Evolutionary conservation across 768 basidiomycete genomes (phyloP).

Genomic region (Pisolithus orientalis): DNA sequence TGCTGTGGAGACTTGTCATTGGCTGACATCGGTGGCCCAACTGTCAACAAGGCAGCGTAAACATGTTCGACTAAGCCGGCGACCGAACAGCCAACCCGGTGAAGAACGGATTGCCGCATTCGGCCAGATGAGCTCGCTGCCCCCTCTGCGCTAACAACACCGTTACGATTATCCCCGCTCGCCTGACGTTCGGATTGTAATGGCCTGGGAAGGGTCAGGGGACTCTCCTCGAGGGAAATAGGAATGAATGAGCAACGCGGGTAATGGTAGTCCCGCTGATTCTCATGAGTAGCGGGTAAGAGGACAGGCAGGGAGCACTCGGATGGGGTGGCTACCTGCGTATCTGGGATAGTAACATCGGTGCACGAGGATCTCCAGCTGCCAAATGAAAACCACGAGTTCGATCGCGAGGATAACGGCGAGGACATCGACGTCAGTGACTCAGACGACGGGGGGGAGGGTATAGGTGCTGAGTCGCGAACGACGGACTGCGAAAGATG

Average conservation of each 20-base stretch:
- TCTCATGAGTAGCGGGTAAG: constrained; percentile 24
- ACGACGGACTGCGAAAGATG: constrained; percentile 8
- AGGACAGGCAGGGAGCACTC: constrained; percentile 17
- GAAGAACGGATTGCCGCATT: constrained; percentile 11
- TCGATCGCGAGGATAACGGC: constrained; percentile 29
- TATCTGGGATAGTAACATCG: constrained; percentile 26
- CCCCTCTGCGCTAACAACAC: background rate
- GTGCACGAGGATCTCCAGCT: constrained; percentile 35
- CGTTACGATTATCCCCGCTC: constrained; percentile 15
- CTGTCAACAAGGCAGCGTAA: constrained; percentile 44
- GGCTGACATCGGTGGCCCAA: constrained; percentile 23
- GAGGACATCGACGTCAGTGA: constrained; percentile 21
- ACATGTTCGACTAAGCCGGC: constrained; percentile 47
- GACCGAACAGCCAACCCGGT: constrained; percentile 32
- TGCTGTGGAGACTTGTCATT: constrained; percentile 13
- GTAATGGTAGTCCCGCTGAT: constrained; percentile 28
- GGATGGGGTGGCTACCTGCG: constrained; percentile 29
- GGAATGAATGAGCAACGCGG: constrained; percentile 30
- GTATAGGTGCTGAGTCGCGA: constrained; percentile 11
- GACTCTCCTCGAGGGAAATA: constrained; percentile 33
- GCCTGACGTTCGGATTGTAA: constrained; percentile 1
- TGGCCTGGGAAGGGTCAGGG: constrained; percentile 20
- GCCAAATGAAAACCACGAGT: constrained; percentile 39
- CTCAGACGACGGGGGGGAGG: constrained; percentile 15
- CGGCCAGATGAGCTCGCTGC: background rate